Base-by-base conservation (phyloP, 305 asterid genomes). In the Fraxinus velutina region DNA sequence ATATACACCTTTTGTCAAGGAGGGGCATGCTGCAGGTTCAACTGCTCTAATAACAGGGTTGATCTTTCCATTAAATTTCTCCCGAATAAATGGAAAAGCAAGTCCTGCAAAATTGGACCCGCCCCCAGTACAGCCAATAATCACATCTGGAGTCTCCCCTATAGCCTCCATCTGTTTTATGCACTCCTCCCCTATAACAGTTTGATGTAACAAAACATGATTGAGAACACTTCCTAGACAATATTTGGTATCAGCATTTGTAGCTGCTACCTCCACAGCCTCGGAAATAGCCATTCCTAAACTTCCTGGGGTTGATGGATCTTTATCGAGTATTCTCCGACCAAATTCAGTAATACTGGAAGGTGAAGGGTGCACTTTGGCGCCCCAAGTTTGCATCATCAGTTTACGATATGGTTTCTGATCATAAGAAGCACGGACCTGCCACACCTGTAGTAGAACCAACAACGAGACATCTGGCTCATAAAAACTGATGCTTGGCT, bases 331-430 rank as follows among this genome's bases (percentile, higher is more conserved):
- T 30, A 93, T 85, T 66, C 82, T 83, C 39, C 86, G 87, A 73
- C 98, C 99, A 0, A 94, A 78, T 87, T 92, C 92, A 0, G 98
- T 95, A 50, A 92, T 19, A 15, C 0, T 80, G 19, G 99, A 95
- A 52, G 99, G 98, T 13, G 99, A 95, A 74, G 98, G 97, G 85
- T 95, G 98, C 21, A 94, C 98, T 85, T 85, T 89, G 13, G 98
- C 99, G 6, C 98, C 99, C 96, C 98, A 95, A 0, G 97, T 95
- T 83, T 95, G 92, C 97, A 94, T 95, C 98, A 95, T 95, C 78
- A 95, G 83, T 77, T 83, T 93, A 17, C 99, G 94, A 55, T 95
- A 95, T 24, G 99, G 99, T 80, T 95, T 95, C 79, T 94, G 96
- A 87, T 95, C 97, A 66, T 90, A 95, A 0, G 98, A 95, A 19